Base-by-base conservation (phyloP, 176 grass and related monocot genomes). In the Cenchrus fungigraminus region DNA sequence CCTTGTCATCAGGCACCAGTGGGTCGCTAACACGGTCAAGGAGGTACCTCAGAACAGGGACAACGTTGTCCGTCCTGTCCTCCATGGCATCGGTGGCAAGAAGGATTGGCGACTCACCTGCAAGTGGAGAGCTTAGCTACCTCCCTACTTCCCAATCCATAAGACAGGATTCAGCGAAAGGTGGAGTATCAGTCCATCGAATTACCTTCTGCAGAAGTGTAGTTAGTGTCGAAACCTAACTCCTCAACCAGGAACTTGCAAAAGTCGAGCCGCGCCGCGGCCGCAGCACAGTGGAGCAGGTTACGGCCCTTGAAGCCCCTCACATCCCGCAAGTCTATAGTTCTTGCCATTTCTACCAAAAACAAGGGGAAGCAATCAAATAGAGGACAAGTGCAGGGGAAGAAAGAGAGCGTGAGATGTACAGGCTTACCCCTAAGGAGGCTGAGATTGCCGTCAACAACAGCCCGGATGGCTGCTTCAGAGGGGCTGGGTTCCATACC, bases 191-290 rank as follows among this genome's bases (percentile, higher is more conserved):
- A 46, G 45, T 46, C 45, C 45, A 17, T 17, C 19, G 57, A 19
- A n/a, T 20, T 6, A 86, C 84, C 79, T 83, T 76, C 40, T 9
- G 25, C 28, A 0, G 80, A 80, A 2, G 16, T 22, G 0, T 65
- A 67, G 46, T 91, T 85, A 40, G 83, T 10, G 70, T 88, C 71
- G 8, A 91, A 22, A 17, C 76, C 61, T 42, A 37, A 45, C 11
- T 80, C 85, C 81, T 91, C 90, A 4, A 91, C 50, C 53, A 91
- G 42, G 51, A 73, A 88, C 86, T 75, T 84, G 64, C 81, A 88
- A 47, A 73, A 42, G 19, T 88, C 82, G 34, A 68, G 83, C 9
- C 13, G 65, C 47, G 86, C 90, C 11, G 57, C 50, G n/a, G 29
- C 17, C 2, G 82, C 82, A 8, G 90, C 86, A 29, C 53, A 65